These are phyloP conservation scores for Skeletonema potamos DNA, from an alignment of 108 stramenopile genomes.

Conservation along the genomic window DNA sequence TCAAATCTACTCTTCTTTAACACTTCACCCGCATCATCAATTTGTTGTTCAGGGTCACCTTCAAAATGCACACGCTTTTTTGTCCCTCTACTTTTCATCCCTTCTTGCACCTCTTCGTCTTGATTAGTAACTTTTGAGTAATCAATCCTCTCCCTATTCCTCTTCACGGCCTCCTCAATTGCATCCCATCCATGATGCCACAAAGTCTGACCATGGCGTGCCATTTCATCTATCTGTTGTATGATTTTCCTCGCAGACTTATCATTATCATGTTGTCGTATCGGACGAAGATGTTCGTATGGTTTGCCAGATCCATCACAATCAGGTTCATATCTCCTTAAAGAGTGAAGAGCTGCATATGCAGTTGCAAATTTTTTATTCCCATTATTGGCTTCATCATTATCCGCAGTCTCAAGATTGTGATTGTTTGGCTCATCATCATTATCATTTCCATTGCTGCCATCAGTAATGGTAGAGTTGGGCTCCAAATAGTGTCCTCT, in stretches of 20 bases:
- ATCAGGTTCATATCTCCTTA: constrained; percentile 23
- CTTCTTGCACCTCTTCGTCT: neutral
- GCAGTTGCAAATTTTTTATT: neutral
- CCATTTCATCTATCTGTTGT: constrained; percentile 31
- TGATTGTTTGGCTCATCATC: neutral
- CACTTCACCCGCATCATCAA: neutral
- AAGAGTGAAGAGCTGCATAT: constrained; percentile 21
- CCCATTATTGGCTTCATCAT: neutral
- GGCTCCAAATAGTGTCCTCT: constrained; percentile 22
- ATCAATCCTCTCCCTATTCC: constrained; percentile 25
- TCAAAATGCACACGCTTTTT: neutral
- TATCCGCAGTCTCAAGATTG: neutral
- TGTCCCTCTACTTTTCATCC: neutral
- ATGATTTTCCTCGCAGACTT: constrained; percentile 26
- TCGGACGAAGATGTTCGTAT: neutral
- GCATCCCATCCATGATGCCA: constrained; percentile 43
- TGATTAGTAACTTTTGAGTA: neutral
- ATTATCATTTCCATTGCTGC: neutral
- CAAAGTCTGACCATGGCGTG: neutral
- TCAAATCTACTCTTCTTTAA: constrained; percentile 8
- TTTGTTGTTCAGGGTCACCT: constrained; percentile 1
- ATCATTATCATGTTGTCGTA: neutral
- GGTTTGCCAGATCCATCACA: constrained; percentile 37
- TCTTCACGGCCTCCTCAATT: constrained; percentile 27
- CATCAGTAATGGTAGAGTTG: too few species aligned